phyloP scores from a whole-genome alignment of 2,329 filamentous ascomycete genomes.

The Aspergillus chevalieri region DNA sequence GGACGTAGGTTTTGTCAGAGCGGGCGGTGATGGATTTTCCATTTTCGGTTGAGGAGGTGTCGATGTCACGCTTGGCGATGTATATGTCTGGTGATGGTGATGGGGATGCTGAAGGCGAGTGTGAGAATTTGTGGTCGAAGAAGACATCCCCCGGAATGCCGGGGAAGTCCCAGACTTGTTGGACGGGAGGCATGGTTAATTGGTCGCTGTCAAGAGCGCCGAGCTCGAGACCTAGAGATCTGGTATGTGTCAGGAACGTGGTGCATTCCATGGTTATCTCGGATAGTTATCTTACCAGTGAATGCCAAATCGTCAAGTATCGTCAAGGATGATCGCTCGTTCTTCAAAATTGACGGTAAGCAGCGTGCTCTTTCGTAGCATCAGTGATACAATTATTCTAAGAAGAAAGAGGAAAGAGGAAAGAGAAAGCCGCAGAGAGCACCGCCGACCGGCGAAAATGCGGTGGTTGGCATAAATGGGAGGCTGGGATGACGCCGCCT shows the following conservation, averaged over 20 bases:
- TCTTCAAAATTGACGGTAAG: background rate
- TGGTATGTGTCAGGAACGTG: conserved; percentile 5
- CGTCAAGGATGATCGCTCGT: no score
- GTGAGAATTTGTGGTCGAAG: conserved; percentile 7
- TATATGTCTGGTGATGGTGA: conserved; percentile 1
- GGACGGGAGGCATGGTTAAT: conserved; percentile 28
- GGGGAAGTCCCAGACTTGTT: conserved; percentile 16
- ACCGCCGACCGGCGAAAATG: conserved; percentile 18
- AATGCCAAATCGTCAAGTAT: background rate
- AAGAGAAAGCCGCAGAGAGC: conserved; percentile 4
- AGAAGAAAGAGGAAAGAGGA: background rate
- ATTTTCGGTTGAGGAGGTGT: conserved; percentile 17
- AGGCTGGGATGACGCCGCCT: conserved; percentile 31
- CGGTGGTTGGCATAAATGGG: conserved; percentile 31
- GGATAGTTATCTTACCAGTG: conserved; percentile 1
- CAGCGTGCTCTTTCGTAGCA: background rate
- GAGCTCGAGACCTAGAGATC: conserved; percentile 25
- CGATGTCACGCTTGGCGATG: background rate
- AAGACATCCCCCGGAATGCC: conserved; percentile 17
- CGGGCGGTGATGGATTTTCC: conserved; percentile 25
- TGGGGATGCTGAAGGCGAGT: conserved; percentile 2
- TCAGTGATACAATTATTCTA: background rate
- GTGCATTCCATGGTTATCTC: conserved; percentile 3
- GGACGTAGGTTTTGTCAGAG: conserved; percentile 17
- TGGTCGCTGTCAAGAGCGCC: conserved; percentile 26